Conservation (phyloP, 1,139 yeast species). For the Hanseniaspora uvarum region DNA sequence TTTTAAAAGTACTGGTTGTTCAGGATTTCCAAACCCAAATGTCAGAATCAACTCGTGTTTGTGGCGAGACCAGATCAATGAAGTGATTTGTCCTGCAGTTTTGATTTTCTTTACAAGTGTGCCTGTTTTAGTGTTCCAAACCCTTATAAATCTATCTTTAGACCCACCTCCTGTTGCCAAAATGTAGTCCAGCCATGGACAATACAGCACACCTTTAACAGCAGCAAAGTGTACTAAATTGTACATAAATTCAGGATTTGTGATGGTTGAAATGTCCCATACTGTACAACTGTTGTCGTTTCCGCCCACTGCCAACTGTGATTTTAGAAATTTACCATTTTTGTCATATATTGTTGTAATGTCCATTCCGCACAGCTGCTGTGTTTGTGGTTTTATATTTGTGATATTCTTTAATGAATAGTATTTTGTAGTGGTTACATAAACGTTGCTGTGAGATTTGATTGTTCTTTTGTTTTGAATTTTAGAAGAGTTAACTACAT, state of each 20-base stretch:
- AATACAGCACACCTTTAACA: slow-evolving; percentile 68
- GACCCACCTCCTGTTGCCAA: slow-evolving; percentile 80
- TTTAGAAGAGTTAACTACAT: neutral
- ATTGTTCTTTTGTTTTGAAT: neutral
- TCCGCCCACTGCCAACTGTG: slow-evolving; percentile 58
- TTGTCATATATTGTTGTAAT: slow-evolving; percentile 27
- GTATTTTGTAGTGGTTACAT: neutral
- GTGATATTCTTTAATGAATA: neutral
- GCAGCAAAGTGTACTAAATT: slow-evolving; percentile 61
- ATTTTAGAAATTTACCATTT: slow-evolving; percentile 27
- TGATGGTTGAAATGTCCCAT: slow-evolving; percentile 46
- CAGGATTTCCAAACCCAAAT: slow-evolving; percentile 61
- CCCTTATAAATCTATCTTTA: slow-evolving; percentile 54
- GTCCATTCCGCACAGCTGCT: slow-evolving; percentile 56
- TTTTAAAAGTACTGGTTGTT: slow-evolving; percentile 40
- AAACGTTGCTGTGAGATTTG: neutral
- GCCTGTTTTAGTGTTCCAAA: slow-evolving; percentile 79
- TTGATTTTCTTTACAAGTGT: slow-evolving; percentile 46
- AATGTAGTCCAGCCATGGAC: slow-evolving; percentile 65
- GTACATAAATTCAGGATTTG: slow-evolving; percentile 38
- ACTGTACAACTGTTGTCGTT: slow-evolving; percentile 62
- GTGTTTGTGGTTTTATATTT: slow-evolving; percentile 42
- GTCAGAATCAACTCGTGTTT: slow-evolving; percentile 62
- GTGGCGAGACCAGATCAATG: slow-evolving; percentile 62
- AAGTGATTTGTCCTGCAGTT: slow-evolving; percentile 68